phyloP scores from a whole-genome alignment of 495 filamentous ascomycete species.

The Acidomyces sp. region DNA sequence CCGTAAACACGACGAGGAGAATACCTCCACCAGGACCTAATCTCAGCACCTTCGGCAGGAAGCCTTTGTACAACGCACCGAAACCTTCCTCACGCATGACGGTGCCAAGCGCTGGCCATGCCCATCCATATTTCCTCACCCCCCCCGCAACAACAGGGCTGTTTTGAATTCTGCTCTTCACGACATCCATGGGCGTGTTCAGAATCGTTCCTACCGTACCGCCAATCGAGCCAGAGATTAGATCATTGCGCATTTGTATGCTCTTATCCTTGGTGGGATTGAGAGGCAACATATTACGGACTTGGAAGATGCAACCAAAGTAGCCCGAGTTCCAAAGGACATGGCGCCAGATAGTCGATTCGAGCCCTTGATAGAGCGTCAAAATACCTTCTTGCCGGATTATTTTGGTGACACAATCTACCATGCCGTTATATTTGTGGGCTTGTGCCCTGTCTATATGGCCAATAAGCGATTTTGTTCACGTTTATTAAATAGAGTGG shows the following conservation, averaged over 20 bases:
- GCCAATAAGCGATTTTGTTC: too few species aligned
- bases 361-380: conserved; percentile 90
- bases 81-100: conserved; percentile 93
- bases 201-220: conserved; percentile 86
- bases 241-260: conserved; percentile 68
- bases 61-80: conserved; percentile 88
- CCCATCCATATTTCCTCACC: conserved; percentile 95
- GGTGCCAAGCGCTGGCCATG: conserved; percentile 68
- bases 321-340: conserved; percentile 96
- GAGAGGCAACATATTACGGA: conserved; percentile 66
- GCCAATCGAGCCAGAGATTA: conserved; percentile 74
- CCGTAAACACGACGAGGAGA: conserved; percentile 80
- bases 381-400: conserved; percentile 70
- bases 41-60: conserved; percentile 86
- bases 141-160: conserved; percentile 63
- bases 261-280: conserved; percentile 59
- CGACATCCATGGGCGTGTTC: conserved; percentile 95
- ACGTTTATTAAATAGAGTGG: not conserved
- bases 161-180: conserved; percentile 97
- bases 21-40: conserved; percentile 85
- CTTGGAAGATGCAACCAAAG: conserved; percentile 97
- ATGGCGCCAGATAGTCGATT: conserved; percentile 93
- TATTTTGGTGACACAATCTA: conserved; percentile 83
- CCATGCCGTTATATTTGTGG: conserved; percentile 80
- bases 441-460: conserved; percentile 68